Evolutionary conservation across 2,329 filamentous ascomycete species (phyloP), one percentile per base, ranked within the genome.

Genomic region (Knoxdaviesia capensis): DNA sequence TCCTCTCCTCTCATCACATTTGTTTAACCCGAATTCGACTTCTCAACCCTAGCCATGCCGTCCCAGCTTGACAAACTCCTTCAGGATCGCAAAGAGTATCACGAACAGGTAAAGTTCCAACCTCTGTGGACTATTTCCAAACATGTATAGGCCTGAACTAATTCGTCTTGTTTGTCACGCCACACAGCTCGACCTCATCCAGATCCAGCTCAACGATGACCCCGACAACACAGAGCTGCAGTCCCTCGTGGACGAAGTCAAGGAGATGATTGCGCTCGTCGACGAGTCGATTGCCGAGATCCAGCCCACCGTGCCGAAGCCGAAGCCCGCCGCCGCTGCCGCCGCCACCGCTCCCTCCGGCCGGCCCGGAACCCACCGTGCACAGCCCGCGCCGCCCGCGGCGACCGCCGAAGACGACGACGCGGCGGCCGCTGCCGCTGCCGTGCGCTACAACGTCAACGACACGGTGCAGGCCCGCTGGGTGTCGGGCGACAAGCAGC

Each of bases 401-500:
- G 46, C 58, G 51, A 50, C 53, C 10, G 47, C 55, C 6, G 47
- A 49, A 8, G 58, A 69, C 43, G 71, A 74, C 41, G 72, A 79
- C 36, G 20, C 31, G 20, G 48, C 58, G 51, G 51, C 53, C 11
- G 47, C 54, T 6, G 48, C 49, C 8, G 58, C 69, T 44, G 71
- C 74, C 42, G 65, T 68, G 3, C 68, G 68, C 7, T 94, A 87
- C 61, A 74, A 80, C 44, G 83, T 94, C 49, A 94, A 94, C 56
- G 90, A 98, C 53, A 81, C 68, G 32, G 82, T 94, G 42, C 68
- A 90, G 58, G 90, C 88, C 39, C 87, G 88, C 60, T 98, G 87
- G 84, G 64, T 80, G 39, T 81, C 84, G 7, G 86, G 85, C 43
- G 90, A 98, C 59, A 85, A 82, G 54, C 72, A 73, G 29, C 94